Conservation (phyloP, 257 asterid genomes). For the Nicotiana paniculata region DNA sequence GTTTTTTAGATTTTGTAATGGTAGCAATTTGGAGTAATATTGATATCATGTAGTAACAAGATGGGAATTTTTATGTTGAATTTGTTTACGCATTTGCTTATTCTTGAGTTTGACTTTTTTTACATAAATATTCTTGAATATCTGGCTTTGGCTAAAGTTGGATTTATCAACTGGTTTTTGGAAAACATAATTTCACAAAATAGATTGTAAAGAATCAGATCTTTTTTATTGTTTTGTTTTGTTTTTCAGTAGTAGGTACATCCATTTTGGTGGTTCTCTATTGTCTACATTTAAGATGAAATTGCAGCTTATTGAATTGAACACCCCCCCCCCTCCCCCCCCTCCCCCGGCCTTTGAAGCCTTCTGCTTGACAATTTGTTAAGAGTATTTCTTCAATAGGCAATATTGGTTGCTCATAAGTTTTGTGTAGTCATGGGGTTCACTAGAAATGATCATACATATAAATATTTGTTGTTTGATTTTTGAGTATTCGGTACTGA, state of each 20-base stretch:
- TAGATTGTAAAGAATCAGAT: neutral
- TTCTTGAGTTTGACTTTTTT: too few species aligned
- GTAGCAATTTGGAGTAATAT: too few species aligned
- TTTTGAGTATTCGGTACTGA: neutral
- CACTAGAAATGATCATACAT: neutral
- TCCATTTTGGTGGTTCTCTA: neutral
- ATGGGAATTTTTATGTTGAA: too few species aligned
- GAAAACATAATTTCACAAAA: neutral
- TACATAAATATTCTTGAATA: neutral
- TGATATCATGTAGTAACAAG: too few species aligned
- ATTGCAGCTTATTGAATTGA: neutral
- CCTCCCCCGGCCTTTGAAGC: neutral
- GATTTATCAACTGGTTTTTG: neutral
- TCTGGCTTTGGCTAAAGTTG: neutral
- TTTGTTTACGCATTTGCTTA: too few species aligned
- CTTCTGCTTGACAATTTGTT: neutral
- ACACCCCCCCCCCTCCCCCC: too few species aligned
- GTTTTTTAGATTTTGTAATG: neutral
- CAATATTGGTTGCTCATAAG: neutral
- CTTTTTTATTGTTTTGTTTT: neutral
- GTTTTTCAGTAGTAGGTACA: neutral
- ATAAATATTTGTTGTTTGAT: neutral
- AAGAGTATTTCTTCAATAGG: neutral
- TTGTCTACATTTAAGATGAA: neutral
- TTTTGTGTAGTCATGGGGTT: neutral